Evolutionary conservation across 2,329 filamentous ascomycete genomes (phyloP).

Genomic region (Dothistroma pini): DNA sequence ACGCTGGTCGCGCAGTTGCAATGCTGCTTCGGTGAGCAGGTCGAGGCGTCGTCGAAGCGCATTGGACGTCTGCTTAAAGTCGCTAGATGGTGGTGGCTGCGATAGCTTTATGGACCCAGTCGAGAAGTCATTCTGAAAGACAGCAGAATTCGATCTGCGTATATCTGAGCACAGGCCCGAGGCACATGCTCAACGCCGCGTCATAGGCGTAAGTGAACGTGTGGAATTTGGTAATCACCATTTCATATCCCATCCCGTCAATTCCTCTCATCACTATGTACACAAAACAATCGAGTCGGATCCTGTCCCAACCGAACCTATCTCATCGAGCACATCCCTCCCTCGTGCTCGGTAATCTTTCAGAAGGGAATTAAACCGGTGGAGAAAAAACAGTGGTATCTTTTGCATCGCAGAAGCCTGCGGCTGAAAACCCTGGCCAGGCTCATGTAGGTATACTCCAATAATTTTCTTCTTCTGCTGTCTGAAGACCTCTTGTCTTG

Average conservation of each 20-base stretch:
- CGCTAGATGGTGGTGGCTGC: no score
- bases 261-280: not conserved
- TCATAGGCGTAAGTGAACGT: no score
- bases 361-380: not conserved
- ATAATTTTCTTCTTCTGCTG: not conserved
- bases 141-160: no score
- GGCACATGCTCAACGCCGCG: no score
- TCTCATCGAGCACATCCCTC: not conserved
- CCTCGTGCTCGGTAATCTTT: not conserved
- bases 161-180: no score
- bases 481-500: not conserved
- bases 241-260: not conserved
- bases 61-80: no score
- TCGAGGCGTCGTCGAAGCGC: no score
- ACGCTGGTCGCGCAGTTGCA: no score
- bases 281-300: not conserved
- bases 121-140: no score
- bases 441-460: not conserved
- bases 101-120: no score
- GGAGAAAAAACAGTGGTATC: constrained; percentile 1
- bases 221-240: not conserved
- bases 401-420: not conserved
- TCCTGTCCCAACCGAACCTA: not conserved
- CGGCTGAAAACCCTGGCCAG: not conserved
- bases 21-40: no score